Evolutionary conservation across 179 eudicot genomes (phyloP), one percentile per base, ranked within the genome.

Genomic region (Heliamphora pulchella): DNA sequence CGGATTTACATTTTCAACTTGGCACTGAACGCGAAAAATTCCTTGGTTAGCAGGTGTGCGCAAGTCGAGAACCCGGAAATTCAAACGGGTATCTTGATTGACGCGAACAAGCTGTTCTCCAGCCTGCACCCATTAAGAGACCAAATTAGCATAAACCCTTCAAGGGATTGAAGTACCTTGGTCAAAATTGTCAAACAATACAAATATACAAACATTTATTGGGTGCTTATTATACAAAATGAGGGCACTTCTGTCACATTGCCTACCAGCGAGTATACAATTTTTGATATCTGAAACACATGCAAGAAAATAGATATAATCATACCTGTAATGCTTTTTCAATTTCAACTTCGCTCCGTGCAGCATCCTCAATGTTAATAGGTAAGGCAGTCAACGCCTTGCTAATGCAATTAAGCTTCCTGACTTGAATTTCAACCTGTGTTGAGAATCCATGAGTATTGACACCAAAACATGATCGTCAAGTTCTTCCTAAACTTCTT

Each of bases 1-100:
- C 43, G 43, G 48, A 58, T 88, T 83, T 83, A 95, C 98, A 81
- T 85, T 82, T 80, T 84, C 91, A 82, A 93, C 89, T 89, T 89
- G 88, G 80, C 89, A 87, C 53, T 89, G 88, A 71, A 95, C 18
- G 11, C 89, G 94, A 77, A 89, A 91, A 72, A 95, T 95, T 72
- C 89, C 94, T 71, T 91, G 90, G 80, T 93, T 95, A 39, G 97
- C 92, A 77, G 93, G 95, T 61, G 98, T 95, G 80, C 98, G 92
- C 80, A 95, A 9, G 75, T 95, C 98, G 78, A 95, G 87, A 73
- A 89, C 87, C 83, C 98, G 90, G 86, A 73, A 79, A 84, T 91
- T 91, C 80, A 95, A 83, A 46, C 98, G 97, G 3, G 97, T 95
- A 73, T 93, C 97, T 86, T 95, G 98, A 85, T 89, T 90, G 54